A percentile compares a stretch with the other conserved stretches of the same genome.
These are phyloP conservation scores for Nepenthes alata DNA, from an alignment of 179 eudicot genomes.

Conservation along the genomic window DNA sequence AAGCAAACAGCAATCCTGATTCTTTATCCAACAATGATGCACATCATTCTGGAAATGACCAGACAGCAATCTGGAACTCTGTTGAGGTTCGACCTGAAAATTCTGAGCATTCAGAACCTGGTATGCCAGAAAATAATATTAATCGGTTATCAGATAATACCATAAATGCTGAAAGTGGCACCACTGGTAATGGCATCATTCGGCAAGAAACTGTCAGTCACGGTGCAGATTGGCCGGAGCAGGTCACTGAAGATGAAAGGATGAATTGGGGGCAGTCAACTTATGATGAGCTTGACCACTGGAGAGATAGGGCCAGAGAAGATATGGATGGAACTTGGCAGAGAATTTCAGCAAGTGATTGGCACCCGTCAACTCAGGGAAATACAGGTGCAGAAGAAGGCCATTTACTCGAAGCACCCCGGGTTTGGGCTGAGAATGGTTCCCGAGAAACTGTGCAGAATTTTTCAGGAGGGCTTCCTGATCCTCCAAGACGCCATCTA, in stretches of 20 bases:
- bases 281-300: conserved; percentile 31
- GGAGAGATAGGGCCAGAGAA: conserved; percentile 38
- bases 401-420: conserved; percentile 25
- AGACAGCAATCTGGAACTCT: conserved; percentile 22
- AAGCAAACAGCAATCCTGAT: conserved; percentile 47
- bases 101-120: conserved; percentile 30
- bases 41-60: conserved; percentile 34
- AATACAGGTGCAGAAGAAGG: conserved; percentile 28
- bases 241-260: conserved; percentile 37
- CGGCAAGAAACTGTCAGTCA: conserved; percentile 29
- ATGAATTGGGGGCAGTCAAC: conserved; percentile 30
- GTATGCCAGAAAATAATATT: conserved; percentile 30
- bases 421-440: conserved; percentile 40
- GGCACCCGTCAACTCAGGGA: conserved; percentile 33
- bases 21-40: conserved; percentile 21
- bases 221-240: conserved; percentile 38
- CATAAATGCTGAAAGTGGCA: conserved; percentile 24
- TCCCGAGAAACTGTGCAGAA: conserved; percentile 36
- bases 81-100: conserved; percentile 32
- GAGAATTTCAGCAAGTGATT: conserved; percentile 30
- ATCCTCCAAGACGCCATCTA: conserved; percentile 42
- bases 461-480: conserved; percentile 57
- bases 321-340: conserved; percentile 36
- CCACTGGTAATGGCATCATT: conserved; percentile 23
- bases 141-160: conserved; percentile 27